These are phyloP conservation scores for Hymenoscyphus scutula DNA, from an alignment of 2,329 filamentous ascomycete genomes.

Conservation along the genomic window DNA sequence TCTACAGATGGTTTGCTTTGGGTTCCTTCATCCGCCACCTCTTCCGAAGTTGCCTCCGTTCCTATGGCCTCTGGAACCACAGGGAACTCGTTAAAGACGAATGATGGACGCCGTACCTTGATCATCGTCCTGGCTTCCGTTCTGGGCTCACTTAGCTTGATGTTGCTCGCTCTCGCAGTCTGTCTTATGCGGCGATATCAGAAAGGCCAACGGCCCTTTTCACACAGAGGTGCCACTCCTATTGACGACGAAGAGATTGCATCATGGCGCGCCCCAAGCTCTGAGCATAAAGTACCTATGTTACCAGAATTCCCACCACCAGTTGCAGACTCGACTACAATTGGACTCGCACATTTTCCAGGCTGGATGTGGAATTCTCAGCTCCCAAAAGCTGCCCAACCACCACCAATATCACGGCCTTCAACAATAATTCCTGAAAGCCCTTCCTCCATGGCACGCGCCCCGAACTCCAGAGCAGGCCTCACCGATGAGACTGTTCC, in stretches of 20 bases:
- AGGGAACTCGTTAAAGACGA: neutral
- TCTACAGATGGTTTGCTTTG: neutral
- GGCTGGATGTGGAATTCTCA: conserved; percentile 31
- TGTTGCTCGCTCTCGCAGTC: conserved; percentile 22
- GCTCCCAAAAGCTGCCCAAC: conserved; percentile 24
- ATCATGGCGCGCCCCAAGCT: conserved; percentile 48
- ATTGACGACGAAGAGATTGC: conserved; percentile 66
- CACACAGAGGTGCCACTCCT: conserved; percentile 56
- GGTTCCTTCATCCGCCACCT: neutral
- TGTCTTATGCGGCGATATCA: conserved; percentile 29
- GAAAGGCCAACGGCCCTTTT: conserved; percentile 40
- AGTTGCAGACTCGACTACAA: conserved; percentile 15
- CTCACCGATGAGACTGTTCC: conserved; percentile 61
- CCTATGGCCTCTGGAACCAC: conserved; percentile 6
- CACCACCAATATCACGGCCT: conserved; percentile 27
- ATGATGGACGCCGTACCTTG: conserved; percentile 18
- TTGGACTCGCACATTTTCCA: conserved; percentile 21
- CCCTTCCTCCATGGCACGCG: conserved; percentile 53
- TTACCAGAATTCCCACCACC: conserved; percentile 16
- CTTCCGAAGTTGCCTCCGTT: neutral
- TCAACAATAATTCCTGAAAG: conserved; percentile 28
- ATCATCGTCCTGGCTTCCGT: conserved; percentile 31
- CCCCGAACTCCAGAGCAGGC: conserved; percentile 60
- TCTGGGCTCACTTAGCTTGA: conserved; percentile 30
- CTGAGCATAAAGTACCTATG: conserved; percentile 20